Base-by-base conservation (phyloP, 768 basidiomycete genomes). In the Rhodocollybia butyracea region DNA sequence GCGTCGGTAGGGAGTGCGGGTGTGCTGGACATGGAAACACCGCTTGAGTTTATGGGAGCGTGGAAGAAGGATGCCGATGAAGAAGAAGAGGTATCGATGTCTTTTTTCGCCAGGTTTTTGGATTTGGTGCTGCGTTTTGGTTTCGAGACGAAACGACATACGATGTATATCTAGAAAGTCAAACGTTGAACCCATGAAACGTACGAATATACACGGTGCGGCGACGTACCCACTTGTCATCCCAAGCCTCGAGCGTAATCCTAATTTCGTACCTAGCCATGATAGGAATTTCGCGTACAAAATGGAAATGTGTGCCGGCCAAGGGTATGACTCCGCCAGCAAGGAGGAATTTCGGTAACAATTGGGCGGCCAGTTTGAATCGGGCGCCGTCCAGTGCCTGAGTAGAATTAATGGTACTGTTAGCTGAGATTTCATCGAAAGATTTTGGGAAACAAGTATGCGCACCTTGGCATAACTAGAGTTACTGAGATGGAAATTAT, bases 401-500 rank as follows among this genome's bases (percentile, higher is more conserved):
- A 19, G 6, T 13, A 17, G 45, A 29, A 55, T 24, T 17, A n/a
- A n/a, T 27, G 11, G 10, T 27, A 22, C 8, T 29, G 34, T n/a
- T n/a, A 7, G 19, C n/a, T n/a, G n/a, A n/a, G n/a, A n/a, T n/a
- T n/a, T n/a, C n/a, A n/a, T n/a, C n/a, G n/a, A n/a, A n/a, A n/a
- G n/a, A n/a, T n/a, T n/a, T n/a, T n/a, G n/a, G n/a, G n/a, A n/a
- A n/a, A n/a, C n/a, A n/a, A n/a, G n/a, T 19, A 17, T 26, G n/a
- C 71, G 15, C 55, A 82, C 86, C 76, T 90, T 91, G 3, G 87
- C 80, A 58, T 92, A 93, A 51, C 82, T 85, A 0, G 89, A 90
- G 64, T 93, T 93, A 66, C 88, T 91, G 54, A 92, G 73, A 64
- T 93, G 90, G 13, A 78, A 66, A 64, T 88, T 83, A 62, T 84